phyloP scores from a whole-genome alignment of 129 eudicot genomes.

The sunflower (Helianthus annuus) region DNA sequence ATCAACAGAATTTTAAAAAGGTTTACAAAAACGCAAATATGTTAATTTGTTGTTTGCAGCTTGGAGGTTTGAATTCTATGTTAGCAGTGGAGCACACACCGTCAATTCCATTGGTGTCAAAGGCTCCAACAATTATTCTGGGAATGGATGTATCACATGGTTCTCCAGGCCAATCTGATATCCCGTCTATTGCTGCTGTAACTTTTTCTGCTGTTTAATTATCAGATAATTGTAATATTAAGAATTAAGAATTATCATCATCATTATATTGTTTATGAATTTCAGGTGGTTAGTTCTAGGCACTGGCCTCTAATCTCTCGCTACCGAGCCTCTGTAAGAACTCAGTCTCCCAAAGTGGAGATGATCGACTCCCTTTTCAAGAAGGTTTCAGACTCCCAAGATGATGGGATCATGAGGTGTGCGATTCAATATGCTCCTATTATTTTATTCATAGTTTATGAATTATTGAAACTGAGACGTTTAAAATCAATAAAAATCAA shows the following conservation, averaged over 20 bases:
- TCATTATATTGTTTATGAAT: background rate
- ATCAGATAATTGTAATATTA: background rate
- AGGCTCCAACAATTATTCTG: conserved; percentile 68
- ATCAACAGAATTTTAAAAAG: background rate
- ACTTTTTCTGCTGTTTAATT: background rate
- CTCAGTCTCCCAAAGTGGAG: conserved; percentile 81
- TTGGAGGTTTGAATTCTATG: conserved; percentile 79
- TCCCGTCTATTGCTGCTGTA: conserved; percentile 94
- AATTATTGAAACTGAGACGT: background rate
- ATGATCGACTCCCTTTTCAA: conserved; percentile 75
- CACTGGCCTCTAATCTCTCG: conserved; percentile 86
- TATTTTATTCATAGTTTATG: background rate
- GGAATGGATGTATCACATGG: conserved; percentile 97
- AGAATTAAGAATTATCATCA: background rate
- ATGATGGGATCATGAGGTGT: conserved; percentile 87
- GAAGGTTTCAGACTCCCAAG: conserved; percentile 56
- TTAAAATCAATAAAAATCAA: too few relatives aligned
- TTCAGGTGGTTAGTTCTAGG: conserved; percentile 84
- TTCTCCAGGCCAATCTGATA: conserved; percentile 78
- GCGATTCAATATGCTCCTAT: background rate
- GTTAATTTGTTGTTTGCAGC: conserved; percentile 42
- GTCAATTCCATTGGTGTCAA: conserved; percentile 68
- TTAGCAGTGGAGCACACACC: conserved; percentile 56
- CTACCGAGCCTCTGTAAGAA: conserved; percentile 77
- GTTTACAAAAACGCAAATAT: background rate